Base-by-base conservation (phyloP, 495 filamentous ascomycete species). In the Extremus antarcticus region DNA sequence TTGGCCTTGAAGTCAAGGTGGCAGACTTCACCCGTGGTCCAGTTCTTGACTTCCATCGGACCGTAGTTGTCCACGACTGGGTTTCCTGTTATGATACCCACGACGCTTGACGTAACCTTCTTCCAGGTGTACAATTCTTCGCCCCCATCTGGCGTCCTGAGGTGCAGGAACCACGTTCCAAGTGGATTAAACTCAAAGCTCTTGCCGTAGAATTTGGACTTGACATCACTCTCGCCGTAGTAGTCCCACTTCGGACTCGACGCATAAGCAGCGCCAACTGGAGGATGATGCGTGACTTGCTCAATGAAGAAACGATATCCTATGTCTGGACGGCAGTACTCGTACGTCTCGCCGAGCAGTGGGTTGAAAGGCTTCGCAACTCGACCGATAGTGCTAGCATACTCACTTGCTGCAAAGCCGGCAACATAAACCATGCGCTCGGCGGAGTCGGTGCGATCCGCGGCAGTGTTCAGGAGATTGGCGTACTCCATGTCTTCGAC, bases 361-460 rank as follows among this genome's bases (percentile, higher is more conserved):
- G 92, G 92, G 63, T 97, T 98, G 76, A 97, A 98, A 0, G 92
- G 92, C 60, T 98, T 98, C 8, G 94, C 94, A 15, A 98, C 90
- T 66, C 92, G 89, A 1, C 86, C 90, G 57, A 94, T 95, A 0
- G 92, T 95, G 7, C 92, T 96, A 11, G 94, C 90, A 65, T 96
- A 97, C 68, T 96, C 92, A 63, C 87, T 92, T 13, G 90, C 87
- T 20, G 92, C 92, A 64, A 95, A 98, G 0, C 89, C 89, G 32
- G 90, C 90, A 45, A 98, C 88, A 65, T 98, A 97, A n/a, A 97
- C 78, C 73, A 98, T 77, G 32, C 92, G 85, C 63, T 98, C 94
- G 51, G 88, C 83, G 0, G 91, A 89, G 66, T 96, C 90, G 0
- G 77, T 63, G 29, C 90, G 82, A 54, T 90, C 86, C 21, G 90